phyloP scores from a whole-genome alignment of 208 protist species.

The Crithidia brevicula region DNA sequence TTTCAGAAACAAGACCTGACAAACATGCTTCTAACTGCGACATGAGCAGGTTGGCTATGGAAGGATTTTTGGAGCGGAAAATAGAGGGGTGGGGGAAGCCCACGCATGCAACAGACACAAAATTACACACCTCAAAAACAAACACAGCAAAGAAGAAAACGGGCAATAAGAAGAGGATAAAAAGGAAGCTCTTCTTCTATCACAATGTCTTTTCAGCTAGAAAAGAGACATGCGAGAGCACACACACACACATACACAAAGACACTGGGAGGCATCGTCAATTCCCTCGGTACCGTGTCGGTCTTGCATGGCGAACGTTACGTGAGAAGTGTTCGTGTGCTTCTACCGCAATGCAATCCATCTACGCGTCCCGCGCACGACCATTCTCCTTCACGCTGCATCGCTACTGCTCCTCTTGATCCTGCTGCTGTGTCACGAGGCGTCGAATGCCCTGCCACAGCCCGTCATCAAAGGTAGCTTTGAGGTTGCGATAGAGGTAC shows the following conservation, averaged over 20 bases:
- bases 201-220: no score
- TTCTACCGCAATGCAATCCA: no score
- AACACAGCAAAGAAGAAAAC: neutral
- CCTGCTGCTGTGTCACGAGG: neutral
- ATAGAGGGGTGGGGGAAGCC: neutral
- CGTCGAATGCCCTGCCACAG: conserved; percentile 5
- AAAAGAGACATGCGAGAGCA: neutral
- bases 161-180: neutral
- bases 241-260: neutral
- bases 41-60: no score
- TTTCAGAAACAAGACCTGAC: no score
- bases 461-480: neutral
- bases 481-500: neutral
- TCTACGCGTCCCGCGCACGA: no score
- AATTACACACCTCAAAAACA: conserved; percentile 12
- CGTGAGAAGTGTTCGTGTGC: no score
- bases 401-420: neutral
- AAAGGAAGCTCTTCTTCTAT: no score
- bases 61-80: neutral
- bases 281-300: no score
- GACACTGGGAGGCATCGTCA: no score
- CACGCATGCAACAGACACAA: neutral
- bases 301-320: no score
- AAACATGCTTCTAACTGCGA: no score
- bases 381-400: neutral